These are phyloP conservation scores for Vararia minispora DNA, from an alignment of 768 basidiomycete species.

Conservation along the genomic window DNA sequence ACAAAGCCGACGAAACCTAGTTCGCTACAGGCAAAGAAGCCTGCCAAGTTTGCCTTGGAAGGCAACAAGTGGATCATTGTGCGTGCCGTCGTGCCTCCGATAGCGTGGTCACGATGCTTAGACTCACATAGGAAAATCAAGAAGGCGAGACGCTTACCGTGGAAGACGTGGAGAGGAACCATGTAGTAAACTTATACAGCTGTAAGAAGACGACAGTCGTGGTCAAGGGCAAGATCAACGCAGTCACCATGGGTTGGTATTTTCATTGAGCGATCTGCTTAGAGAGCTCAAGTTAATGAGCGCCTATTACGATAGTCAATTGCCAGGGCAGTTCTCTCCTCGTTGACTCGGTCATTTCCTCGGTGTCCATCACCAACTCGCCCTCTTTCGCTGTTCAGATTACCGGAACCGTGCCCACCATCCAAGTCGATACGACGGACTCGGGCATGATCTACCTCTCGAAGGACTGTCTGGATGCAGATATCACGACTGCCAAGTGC, in stretches of 20 bases:
- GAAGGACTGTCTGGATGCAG: conserved; percentile 62
- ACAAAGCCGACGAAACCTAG: conserved; percentile 78
- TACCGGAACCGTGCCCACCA: conserved; percentile 80
- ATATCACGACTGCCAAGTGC: conserved; percentile 92
- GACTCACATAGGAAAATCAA: conserved; percentile 81
- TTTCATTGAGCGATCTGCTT: neutral
- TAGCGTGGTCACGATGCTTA: neutral
- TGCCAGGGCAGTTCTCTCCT: conserved; percentile 82
- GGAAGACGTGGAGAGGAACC: conserved; percentile 65
- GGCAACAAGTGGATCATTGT: conserved; percentile 94
- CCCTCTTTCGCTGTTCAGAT: conserved; percentile 93
- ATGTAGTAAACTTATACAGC: conserved; percentile 80
- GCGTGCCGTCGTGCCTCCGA: conserved; percentile 18
- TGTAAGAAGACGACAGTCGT: conserved; percentile 81
- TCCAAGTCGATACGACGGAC: conserved; percentile 91
- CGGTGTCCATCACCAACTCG: conserved; percentile 78
- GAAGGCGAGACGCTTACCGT: conserved; percentile 76
- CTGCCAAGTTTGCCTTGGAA: conserved; percentile 78
- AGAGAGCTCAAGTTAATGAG: neutral
- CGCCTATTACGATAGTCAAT: conserved; percentile 44
- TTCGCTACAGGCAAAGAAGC: conserved; percentile 80
- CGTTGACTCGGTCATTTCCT: conserved; percentile 88
- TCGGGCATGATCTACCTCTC: conserved; percentile 93
- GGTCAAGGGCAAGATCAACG: conserved; percentile 92
- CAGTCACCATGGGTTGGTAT: conserved; percentile 71